Evolutionary conservation across 1,139 yeast species (phyloP).

Genomic region (Candida sanyaensis): DNA sequence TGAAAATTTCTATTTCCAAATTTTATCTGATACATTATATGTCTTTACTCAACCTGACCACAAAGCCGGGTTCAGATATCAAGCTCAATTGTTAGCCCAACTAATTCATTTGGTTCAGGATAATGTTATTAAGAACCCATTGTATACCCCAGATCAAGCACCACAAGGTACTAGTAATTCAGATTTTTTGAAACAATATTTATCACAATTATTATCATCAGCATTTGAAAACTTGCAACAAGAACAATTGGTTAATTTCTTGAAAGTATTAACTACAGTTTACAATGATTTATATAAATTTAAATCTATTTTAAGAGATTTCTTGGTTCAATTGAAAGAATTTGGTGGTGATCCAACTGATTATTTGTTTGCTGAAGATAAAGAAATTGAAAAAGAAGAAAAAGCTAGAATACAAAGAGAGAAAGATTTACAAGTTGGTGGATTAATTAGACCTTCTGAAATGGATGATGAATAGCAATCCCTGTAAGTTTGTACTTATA

Average conservation of each 20-base stretch:
- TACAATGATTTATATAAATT: slow-evolving; percentile 77
- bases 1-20: slow-evolving; percentile 84
- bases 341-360: slow-evolving; percentile 94
- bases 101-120: slow-evolving; percentile 83
- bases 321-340: slow-evolving; percentile 93
- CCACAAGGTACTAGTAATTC: slow-evolving; percentile 84
- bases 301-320: slow-evolving; percentile 87
- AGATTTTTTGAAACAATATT: slow-evolving; percentile 74
- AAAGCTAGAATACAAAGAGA: slow-evolving; percentile 72
- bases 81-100: slow-evolving; percentile 81
- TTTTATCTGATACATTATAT: slow-evolving; percentile 86
- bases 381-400: slow-evolving; percentile 74
- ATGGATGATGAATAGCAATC: slow-evolving; percentile 59
- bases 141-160: slow-evolving; percentile 73
- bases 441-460: slow-evolving; percentile 94
- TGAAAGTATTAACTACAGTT: slow-evolving; percentile 71
- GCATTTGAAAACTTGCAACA: slow-evolving; percentile 91
- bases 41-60: slow-evolving; percentile 97
- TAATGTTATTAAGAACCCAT: slow-evolving; percentile 70
- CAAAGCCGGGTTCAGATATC: slow-evolving; percentile 91
- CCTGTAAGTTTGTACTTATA: not conserved
- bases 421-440: slow-evolving; percentile 86
- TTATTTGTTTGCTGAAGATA: slow-evolving; percentile 92
- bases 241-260: slow-evolving; percentile 80
- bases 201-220: slow-evolving; percentile 75